Evolutionary conservation across 2,329 filamentous ascomycete species (phyloP), one percentile per base, ranked within the genome.

Genomic region (Pseudogymnoascus pannorum): DNA sequence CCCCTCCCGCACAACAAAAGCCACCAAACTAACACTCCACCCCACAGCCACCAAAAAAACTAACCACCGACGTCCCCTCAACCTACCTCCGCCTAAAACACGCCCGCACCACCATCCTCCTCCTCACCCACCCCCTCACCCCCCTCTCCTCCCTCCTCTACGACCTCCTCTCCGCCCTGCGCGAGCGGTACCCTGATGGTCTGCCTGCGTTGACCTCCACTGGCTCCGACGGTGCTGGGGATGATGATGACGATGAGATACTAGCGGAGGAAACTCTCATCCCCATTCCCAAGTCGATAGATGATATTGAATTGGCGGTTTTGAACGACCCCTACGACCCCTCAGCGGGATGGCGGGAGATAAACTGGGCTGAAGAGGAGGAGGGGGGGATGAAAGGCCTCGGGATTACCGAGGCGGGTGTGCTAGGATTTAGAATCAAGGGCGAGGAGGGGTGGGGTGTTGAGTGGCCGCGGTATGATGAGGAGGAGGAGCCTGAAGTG

Each of bases 81-180:
- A 81, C 66, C 78, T 83, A 68, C 8, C 76, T 92, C 61, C 81
- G 86, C 63, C 85, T 92, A 75, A 91, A 91, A 73, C 81, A 88
- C 71, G 85, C 87, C 70, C 83, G 84, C 62, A 82, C 86, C 68
- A 92, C 87, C 3, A 78, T 91, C 65, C 83, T 89, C 68, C 78
- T 92, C 62, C 86, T 88, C 64, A 79, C 87, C 51, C 80, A 84
- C 38, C 76, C 84, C 4, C 75, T 80, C 12, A 79, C 80, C 38
- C 73, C 84, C 9, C 83, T 91, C 68, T 74, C 77, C 14, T 73
- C 77, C 1, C 75, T 89, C 62, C 84, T 84, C 61, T 67, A 77
- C 16, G 79, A 84, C 18, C 80, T 92, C 1, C 74, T 89, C 16
- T 73, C 76, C 0, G 75, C 84, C 9, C 74, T 92, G 5, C 76